Conservation (phyloP, 2,329 filamentous ascomycete genomes). For the Cladosporium velox region DNA sequence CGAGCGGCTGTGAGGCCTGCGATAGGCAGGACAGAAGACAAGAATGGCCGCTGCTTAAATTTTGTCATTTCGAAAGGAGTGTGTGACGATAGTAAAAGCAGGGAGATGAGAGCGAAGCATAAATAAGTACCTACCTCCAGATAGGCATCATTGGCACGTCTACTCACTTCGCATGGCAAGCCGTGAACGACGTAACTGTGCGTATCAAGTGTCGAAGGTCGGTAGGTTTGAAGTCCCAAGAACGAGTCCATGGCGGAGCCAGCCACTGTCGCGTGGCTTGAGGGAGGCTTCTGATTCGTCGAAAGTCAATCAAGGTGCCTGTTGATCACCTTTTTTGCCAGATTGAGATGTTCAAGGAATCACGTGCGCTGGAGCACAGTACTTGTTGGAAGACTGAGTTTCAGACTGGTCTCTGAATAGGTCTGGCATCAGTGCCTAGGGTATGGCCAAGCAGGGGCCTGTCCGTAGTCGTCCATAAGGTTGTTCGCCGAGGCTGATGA, state of each 20-base stretch:
- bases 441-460: not conserved
- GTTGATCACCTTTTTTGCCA: constrained; percentile 1
- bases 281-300: constrained; percentile 9
- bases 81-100: not conserved
- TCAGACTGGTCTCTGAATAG: not conserved
- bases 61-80: constrained; percentile 4
- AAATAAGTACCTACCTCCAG: not conserved
- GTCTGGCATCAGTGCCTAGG: too few species aligned
- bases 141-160: not conserved
- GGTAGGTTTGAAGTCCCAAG: constrained; percentile 5
- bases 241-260: constrained; percentile 8
- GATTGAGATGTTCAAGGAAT: not conserved
- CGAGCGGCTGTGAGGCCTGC: not conserved
- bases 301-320: constrained; percentile 2
- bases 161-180: not conserved
- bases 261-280: constrained; percentile 10
- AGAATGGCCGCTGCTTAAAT: not conserved
- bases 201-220: not conserved
- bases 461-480: not conserved
- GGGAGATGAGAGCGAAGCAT: not conserved
- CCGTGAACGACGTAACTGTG: not conserved
- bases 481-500: not conserved
- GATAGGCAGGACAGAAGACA: not conserved
- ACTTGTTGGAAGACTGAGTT: not conserved
- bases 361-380: not conserved